Base-by-base conservation (phyloP, 805 yeast genomes). In the Wilhelminamyces savonicus region DNA sequence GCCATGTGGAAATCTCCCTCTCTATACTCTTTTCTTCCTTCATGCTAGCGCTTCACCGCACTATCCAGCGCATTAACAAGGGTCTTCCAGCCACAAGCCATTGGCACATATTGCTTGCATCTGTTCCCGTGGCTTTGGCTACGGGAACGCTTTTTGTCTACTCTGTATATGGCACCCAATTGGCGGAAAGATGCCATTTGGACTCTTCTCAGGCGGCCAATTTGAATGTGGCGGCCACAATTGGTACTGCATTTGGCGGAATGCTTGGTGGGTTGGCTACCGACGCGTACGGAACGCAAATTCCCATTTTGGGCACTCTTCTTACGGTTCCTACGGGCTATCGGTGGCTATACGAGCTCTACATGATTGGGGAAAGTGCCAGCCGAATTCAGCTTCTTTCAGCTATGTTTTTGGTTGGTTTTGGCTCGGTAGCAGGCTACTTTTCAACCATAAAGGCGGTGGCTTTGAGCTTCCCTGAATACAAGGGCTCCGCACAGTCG, bases 401-500 rank as follows among this genome's bases (percentile, higher is more conserved):
- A 16, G 44, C 62, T 2, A 55, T 57, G 62, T 46, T 55, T 26
- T 34, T 51, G 10, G 37, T 55, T 10, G 63, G 63, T 4, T 35
- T 54, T 13, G 62, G 63, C 2, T 51, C 62, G 2, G 51, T 54
- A 0, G 38, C 58, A 4, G 59, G 60, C 4, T 57, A 57, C 31
- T 57, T 57, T 30, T 52, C 58, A 28, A 39, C 58, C 7, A 43
- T 57, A 6, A 57, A 56, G 31, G 62, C 62, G 3, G 61, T 57
- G 5, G 48, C 62, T 2, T 31, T 56, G 6, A 46, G 44, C 30
- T 57, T 57, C 27, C 62, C 62, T 5, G 39, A 42, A 14, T 46
- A 28, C 30, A 56, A 54, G 34, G 59, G 59, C n/a, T 39, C 59
- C 1, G 63, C 63, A 6, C 63, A 57, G 36, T 53, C 59, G 31